These are phyloP conservation scores for Tulasnella sp. DNA, from an alignment of 768 basidiomycete genomes.

Conservation along the genomic window DNA sequence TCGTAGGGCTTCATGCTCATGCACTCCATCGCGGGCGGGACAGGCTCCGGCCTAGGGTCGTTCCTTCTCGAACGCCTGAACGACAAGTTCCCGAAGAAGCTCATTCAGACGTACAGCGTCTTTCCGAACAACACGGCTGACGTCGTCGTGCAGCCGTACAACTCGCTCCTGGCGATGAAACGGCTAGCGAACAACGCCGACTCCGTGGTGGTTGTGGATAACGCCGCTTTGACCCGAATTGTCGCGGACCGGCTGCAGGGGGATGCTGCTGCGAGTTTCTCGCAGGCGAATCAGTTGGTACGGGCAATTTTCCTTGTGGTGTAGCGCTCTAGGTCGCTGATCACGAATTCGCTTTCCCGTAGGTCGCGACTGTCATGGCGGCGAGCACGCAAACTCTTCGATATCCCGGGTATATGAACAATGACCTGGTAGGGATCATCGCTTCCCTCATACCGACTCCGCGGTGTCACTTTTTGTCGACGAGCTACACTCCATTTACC, in stretches of 20 bases:
- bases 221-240: constrained; percentile 85
- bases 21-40: constrained; percentile 98
- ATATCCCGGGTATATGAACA: constrained; percentile 99
- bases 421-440: constrained; percentile 93
- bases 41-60: constrained; percentile 97
- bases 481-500: constrained; percentile 96
- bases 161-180: constrained; percentile 85
- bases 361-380: constrained; percentile 97
- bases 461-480: constrained; percentile 96
- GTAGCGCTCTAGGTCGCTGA: background rate
- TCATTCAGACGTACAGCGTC: constrained; percentile 98
- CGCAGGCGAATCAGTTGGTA: constrained; percentile 86
- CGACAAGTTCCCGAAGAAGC: constrained; percentile 97
- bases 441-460: constrained; percentile 96
- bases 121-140: constrained; percentile 90
- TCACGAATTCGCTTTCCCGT: background rate
- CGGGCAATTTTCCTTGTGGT: constrained; percentile 18
- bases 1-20: constrained; percentile 95
- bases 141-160: constrained; percentile 98
- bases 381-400: constrained; percentile 94
- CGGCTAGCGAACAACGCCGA: constrained; percentile 93
- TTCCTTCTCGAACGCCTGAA: constrained; percentile 92
- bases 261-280: constrained; percentile 62
- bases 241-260: constrained; percentile 87
- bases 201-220: constrained; percentile 94